Conservation (phyloP, 352 stramenopile species). For the Phytophthora chlamydospora region DNA sequence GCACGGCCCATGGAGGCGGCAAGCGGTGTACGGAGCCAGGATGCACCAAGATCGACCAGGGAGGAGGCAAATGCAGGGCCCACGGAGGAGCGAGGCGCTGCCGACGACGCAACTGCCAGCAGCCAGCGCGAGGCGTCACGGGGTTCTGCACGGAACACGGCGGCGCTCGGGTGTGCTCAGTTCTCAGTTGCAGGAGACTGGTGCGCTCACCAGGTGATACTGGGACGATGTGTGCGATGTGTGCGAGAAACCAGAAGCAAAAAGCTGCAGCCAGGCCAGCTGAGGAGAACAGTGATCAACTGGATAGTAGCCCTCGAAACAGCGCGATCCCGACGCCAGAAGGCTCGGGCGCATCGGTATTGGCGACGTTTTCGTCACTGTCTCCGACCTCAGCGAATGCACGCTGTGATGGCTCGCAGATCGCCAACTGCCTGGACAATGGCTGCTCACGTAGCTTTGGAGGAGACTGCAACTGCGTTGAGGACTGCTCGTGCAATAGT, state of each 20-base stretch:
- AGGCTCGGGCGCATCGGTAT: conserved; percentile 8
- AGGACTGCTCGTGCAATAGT: conserved; percentile 59
- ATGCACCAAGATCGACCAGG: conserved; percentile 85
- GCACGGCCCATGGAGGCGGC: conserved; percentile 79
- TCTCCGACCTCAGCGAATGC: conserved; percentile 25
- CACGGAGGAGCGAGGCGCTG: conserved; percentile 79
- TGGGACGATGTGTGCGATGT: conserved; percentile 49
- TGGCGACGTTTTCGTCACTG: conserved; percentile 24
- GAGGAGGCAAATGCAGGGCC: conserved; percentile 77
- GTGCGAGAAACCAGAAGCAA: conserved; percentile 40
- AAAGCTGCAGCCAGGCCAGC: background rate
- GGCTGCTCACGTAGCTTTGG: conserved; percentile 72
- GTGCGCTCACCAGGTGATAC: conserved; percentile 44
- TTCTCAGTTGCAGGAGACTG: conserved; percentile 66
- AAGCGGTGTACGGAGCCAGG: conserved; percentile 68
- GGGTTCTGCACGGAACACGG: conserved; percentile 77
- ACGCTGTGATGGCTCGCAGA: conserved; percentile 41
- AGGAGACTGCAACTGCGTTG: conserved; percentile 64
- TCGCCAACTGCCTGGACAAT: conserved; percentile 70
- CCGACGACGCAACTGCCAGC: conserved; percentile 50
- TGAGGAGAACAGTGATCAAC: conserved; percentile 22
- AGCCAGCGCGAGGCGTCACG: conserved; percentile 58
- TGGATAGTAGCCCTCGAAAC: conserved; percentile 20
- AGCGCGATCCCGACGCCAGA: conserved; percentile 19
- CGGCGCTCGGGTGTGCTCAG: conserved; percentile 59